phyloP scores from a whole-genome alignment of 2,329 filamentous ascomycete species.

The Venturia aucupariae region DNA sequence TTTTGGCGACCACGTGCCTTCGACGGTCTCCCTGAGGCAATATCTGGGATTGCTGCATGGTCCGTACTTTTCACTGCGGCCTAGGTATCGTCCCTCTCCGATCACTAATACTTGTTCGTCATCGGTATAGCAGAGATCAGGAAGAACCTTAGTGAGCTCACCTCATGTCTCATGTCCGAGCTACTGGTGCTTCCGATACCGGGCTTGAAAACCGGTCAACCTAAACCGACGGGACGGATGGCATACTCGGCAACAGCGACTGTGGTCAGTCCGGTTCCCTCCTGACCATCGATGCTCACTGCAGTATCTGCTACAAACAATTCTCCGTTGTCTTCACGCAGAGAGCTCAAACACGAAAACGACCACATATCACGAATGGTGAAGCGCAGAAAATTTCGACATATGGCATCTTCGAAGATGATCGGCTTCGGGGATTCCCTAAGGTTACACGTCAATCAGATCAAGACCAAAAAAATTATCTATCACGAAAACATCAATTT shows the following conservation, averaged over 20 bases:
- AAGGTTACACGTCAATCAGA: no score
- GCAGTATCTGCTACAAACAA: not conserved
- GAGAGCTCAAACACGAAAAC: not conserved
- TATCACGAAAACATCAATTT: no score
- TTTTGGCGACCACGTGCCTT: not conserved
- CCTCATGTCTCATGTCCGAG: not conserved
- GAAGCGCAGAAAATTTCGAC: no score
- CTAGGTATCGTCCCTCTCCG: not conserved
- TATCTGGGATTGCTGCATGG: not conserved
- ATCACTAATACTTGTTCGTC: not conserved
- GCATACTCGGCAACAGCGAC: no score
- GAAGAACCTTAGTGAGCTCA: not conserved
- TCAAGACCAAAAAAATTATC: no score
- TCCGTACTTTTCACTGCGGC: not conserved
- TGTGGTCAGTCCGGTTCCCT: no score
- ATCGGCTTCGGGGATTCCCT: no score
- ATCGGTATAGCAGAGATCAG: not conserved
- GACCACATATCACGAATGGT: not conserved
- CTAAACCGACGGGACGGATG: not conserved
- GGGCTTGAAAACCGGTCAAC: not conserved
- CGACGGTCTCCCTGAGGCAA: not conserved
- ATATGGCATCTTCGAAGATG: no score
- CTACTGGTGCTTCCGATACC: not conserved
- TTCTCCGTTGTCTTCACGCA: no score
- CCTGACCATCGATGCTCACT: not conserved